A percentile compares a stretch with the other conserved stretches of the same genome.
These are phyloP conservation scores for Neofusicoccum laricinum DNA, from an alignment of 2,329 filamentous ascomycete genomes.

Conservation along the genomic window DNA sequence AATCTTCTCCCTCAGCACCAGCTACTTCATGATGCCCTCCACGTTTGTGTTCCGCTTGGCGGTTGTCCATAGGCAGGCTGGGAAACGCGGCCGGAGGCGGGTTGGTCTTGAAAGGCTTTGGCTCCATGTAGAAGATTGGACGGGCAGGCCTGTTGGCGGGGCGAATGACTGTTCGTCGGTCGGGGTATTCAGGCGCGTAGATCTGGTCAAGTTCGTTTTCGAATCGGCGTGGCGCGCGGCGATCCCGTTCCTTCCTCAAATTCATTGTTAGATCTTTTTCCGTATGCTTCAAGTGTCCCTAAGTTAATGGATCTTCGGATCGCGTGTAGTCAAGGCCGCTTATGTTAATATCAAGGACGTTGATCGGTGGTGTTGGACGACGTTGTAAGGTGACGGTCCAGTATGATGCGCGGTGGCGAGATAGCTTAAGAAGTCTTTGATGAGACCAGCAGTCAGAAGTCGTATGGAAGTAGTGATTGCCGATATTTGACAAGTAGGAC, in stretches of 20 bases:
- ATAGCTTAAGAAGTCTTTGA: no score
- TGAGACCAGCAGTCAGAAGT: no score
- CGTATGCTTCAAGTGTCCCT: no score
- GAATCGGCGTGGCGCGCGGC: neutral
- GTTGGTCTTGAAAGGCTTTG: conserved; percentile 2
- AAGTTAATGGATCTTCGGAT: no score
- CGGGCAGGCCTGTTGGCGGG: neutral
- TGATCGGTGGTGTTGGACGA: neutral
- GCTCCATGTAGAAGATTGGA: neutral
- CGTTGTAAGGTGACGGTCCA: no score
- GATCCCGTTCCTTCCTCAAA: neutral
- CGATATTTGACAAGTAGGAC: no score
- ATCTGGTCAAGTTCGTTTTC: neutral
- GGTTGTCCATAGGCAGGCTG: neutral
- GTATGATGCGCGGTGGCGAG: no score
- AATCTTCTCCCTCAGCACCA: neutral
- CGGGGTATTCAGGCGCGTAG: neutral
- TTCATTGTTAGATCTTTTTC: neutral
- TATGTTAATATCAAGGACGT: neutral
- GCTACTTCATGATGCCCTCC: neutral
- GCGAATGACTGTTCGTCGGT: neutral
- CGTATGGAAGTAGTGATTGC: no score
- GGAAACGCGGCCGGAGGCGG: conserved; percentile 8
- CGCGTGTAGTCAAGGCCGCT: no score
- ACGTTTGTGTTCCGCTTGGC: no score